These are phyloP conservation scores for Cochlearia excelsa DNA, from an alignment of 345 rosid genomes.

Conservation along the genomic window DNA sequence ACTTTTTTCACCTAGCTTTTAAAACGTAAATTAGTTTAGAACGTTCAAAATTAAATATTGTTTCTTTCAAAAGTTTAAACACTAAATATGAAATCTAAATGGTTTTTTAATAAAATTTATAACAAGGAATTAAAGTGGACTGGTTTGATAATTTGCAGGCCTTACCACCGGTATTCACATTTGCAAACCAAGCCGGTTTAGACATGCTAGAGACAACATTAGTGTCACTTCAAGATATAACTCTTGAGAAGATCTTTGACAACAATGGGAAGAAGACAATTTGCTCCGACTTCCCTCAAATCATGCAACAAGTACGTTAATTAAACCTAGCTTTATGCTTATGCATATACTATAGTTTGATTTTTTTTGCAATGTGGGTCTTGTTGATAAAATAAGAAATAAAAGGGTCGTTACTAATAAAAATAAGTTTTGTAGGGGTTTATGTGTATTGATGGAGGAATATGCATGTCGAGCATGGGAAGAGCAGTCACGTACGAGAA, in stretches of 20 bases:
- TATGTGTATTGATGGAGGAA: slow-evolving; percentile 77
- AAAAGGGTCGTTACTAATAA: background rate
- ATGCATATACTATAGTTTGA: background rate
- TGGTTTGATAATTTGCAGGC: slow-evolving; percentile 45
- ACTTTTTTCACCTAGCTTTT: too few relatives aligned
- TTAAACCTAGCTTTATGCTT: background rate
- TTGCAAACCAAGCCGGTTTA: slow-evolving; percentile 92
- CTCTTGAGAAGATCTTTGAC: slow-evolving; percentile 70
- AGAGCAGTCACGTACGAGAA: slow-evolving; percentile 85
- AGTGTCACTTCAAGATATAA: slow-evolving; percentile 74
- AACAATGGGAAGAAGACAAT: slow-evolving; percentile 66
- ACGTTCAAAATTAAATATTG: too few relatives aligned
- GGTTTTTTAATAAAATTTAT: too few relatives aligned
- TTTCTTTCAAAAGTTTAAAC: too few relatives aligned
- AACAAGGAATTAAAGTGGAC: slow-evolving; percentile 1
- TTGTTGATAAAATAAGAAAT: slow-evolving; percentile 1
- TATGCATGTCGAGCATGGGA: slow-evolving; percentile 95
- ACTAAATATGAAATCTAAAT: too few relatives aligned
- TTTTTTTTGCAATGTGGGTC: background rate
- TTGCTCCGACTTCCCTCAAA: slow-evolving; percentile 72
- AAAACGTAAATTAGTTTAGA: too few relatives aligned
- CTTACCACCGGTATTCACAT: slow-evolving; percentile 66
- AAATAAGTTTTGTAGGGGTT: slow-evolving; percentile 54
- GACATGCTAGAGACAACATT: slow-evolving; percentile 98
- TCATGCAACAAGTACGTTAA: slow-evolving; percentile 72